Base-by-base conservation (phyloP, 768 basidiomycete genomes). In the Pleurotus tuber-regium region DNA sequence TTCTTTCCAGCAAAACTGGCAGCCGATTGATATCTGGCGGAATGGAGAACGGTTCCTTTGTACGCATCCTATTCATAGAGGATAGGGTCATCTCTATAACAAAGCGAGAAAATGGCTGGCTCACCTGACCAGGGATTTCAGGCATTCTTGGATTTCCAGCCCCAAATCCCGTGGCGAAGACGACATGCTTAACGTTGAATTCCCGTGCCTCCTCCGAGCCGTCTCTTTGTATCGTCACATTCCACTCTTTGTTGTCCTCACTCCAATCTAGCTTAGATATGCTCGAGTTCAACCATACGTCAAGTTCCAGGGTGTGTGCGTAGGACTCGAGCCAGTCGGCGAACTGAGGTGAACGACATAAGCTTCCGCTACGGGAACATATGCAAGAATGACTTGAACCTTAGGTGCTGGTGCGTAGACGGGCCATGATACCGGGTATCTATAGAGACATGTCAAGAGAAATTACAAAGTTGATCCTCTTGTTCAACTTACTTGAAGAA, bases 1-100 rank as follows among this genome's bases (percentile, higher is more conserved):
- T 83, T 89, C 68, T 89, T 89, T 11, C 85, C 87, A 1, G 61
- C 39, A 57, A 83, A 82, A 33, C 82, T 80, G 9, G 69, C 65
- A 0, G 83, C 83, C n/a, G 63, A 69, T 33, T 75, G 72, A 63
- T 87, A 81, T 23, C 74, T 60, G 4, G 64, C 71, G 0, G 86
- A 86, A 61, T 90, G 88, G 12, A 82, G 56, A 3, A 83, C 64
- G 44, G 78, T 67, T 6, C 88, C 88, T 56, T 82, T 77, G 72
- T 86, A 79, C n/a, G 55, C 59, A 25, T 74, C 75, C 68, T 78
- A 35, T 14, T 8, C 21, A n/a, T 19, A 11, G 19, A 47, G 89
- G 4, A 68, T 70, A 18, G 81, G 76, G 77, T 82, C 7, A 11
- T n/a, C 26, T 21, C 21, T 16, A 4, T 2, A 14, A 28, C 19